These are phyloP conservation scores for Allium cepa DNA, from an alignment of 106 monocot genomes.

Conservation along the genomic window DNA sequence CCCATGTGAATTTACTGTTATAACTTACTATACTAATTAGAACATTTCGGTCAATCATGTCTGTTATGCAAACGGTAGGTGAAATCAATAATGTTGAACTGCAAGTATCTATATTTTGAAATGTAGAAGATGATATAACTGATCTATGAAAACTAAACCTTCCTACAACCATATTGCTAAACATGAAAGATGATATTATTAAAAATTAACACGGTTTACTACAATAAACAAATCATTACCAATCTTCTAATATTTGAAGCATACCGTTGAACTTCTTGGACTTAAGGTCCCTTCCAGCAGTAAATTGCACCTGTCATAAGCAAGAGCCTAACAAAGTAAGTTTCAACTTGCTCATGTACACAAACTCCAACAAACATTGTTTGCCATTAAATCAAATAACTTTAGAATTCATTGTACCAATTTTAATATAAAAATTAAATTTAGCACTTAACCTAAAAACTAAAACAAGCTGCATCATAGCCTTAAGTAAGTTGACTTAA, in stretches of 20 bases:
- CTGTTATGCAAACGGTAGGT: not conserved
- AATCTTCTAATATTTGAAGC: slow-evolving; percentile 71
- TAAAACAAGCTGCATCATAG: too few relatives aligned
- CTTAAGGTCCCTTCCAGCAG: slow-evolving; percentile 84
- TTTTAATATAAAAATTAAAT: too few relatives aligned
- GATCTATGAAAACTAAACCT: not conserved
- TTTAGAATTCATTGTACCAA: too few relatives aligned
- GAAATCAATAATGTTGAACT: not conserved
- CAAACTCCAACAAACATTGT: too few relatives aligned
- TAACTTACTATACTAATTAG: too few relatives aligned
- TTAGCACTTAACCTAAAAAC: too few relatives aligned
- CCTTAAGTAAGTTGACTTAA: too few relatives aligned
- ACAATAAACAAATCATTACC: slow-evolving; percentile 30
- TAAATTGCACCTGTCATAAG: slow-evolving; percentile 78
- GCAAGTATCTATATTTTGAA: not conserved
- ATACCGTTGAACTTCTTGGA: slow-evolving; percentile 73
- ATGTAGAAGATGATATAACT: not conserved
- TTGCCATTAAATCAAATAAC: not conserved
- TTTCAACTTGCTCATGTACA: not conserved
- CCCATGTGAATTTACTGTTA: too few relatives aligned
- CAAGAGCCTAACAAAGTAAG: slow-evolving; percentile 16
- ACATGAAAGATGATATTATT: not conserved
- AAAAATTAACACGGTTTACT: not conserved
- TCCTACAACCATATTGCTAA: not conserved
- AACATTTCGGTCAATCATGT: too few relatives aligned